Conservation (phyloP, 352 stramenopile species). For the Globisporangium echinulatum region DNA sequence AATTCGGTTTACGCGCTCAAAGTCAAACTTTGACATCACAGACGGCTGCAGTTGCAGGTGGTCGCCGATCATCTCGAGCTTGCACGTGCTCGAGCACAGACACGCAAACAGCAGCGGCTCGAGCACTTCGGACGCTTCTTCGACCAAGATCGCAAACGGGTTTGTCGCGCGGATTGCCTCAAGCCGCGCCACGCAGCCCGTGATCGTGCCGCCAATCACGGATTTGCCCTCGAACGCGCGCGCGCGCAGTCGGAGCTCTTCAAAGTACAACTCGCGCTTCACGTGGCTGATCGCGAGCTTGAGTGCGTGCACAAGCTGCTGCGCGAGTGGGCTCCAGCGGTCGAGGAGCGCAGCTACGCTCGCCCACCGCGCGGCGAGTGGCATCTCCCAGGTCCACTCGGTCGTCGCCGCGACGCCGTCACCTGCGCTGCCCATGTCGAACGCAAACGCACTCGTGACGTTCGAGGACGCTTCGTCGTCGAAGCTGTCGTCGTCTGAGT, state of each 20-base stretch:
- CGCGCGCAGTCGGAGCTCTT: constrained; percentile 60
- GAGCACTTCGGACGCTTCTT: constrained; percentile 85
- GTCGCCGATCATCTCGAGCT: constrained; percentile 88
- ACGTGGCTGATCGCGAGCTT: constrained; percentile 9
- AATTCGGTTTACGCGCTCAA: constrained; percentile 80
- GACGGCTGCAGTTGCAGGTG: constrained; percentile 82
- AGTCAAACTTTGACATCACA: constrained; percentile 82
- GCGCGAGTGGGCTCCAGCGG: constrained; percentile 17
- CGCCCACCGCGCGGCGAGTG: constrained; percentile 49
- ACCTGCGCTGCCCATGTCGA: constrained; percentile 4
- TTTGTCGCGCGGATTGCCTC: constrained; percentile 80
- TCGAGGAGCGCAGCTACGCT: constrained; percentile 24
- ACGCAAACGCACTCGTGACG: constrained; percentile 6
- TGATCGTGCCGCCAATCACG: constrained; percentile 85
- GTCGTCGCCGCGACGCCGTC: constrained; percentile 7
- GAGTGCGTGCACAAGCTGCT: constrained; percentile 1
- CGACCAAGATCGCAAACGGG: constrained; percentile 81
- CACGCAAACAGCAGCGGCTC: constrained; percentile 84
- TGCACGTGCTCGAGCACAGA: constrained; percentile 73
- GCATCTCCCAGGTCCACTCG: constrained; percentile 75
- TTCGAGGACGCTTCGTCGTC: constrained; percentile 27
- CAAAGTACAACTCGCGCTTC: constrained; percentile 50
- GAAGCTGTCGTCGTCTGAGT: constrained; percentile 8
- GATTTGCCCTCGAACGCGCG: constrained; percentile 78
- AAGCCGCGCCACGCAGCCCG: constrained; percentile 75